phyloP scores from a whole-genome alignment of 2,329 filamentous ascomycete species.

The Ophiostoma triangulosporum region DNA sequence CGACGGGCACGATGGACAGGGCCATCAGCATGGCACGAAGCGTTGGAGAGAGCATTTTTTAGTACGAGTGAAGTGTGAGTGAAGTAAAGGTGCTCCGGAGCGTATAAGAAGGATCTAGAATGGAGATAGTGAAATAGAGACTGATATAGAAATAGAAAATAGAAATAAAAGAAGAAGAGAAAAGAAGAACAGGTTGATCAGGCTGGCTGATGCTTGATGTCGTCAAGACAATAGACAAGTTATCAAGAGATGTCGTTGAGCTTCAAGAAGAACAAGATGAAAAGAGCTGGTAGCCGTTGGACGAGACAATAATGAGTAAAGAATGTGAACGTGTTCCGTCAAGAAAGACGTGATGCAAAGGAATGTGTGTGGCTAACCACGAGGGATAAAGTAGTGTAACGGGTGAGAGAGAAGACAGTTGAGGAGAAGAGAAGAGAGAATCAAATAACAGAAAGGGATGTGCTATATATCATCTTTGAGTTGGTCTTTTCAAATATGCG shows the following conservation, averaged over 20 bases:
- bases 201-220: not conserved
- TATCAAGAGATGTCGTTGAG: not conserved
- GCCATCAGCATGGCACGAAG: conserved; percentile 13
- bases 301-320: not conserved
- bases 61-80: not conserved
- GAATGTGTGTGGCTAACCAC: conserved; percentile 2
- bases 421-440: not conserved
- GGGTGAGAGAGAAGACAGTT: not conserved
- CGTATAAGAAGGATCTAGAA: not conserved
- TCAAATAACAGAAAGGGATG: not conserved
- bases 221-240: not conserved
- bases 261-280: not conserved
- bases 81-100: not conserved
- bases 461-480: no score
- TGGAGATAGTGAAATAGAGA: no score
- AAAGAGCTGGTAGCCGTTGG: not conserved
- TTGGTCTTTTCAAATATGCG: no score
- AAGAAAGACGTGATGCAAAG: not conserved
- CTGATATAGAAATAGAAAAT: not conserved
- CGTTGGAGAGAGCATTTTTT: conserved; percentile 2
- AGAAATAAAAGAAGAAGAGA: not conserved
- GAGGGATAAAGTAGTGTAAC: not conserved
- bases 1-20: conserved; percentile 21
- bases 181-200: not conserved
- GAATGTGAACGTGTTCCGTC: not conserved